These are phyloP conservation scores for Naganishia cerealis DNA, from an alignment of 1,284 basidiomycete genomes.

Conservation along the genomic window DNA sequence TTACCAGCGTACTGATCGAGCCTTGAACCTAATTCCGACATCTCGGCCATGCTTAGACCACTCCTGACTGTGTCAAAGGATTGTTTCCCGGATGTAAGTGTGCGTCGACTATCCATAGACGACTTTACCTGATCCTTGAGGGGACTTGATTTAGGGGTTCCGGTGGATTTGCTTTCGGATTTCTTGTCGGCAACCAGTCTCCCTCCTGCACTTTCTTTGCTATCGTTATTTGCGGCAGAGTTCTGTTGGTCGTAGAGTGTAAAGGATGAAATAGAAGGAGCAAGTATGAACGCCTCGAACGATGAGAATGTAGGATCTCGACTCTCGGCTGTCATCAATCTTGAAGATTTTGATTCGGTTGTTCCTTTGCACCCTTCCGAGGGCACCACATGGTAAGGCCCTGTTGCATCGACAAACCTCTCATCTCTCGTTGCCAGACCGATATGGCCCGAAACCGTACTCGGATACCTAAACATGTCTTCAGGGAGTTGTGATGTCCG, in stretches of 20 bases:
- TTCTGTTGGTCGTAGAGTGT: constrained; percentile 17
- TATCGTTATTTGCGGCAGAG: not conserved
- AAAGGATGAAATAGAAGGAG: constrained; percentile 13
- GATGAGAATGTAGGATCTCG: constrained; percentile 17
- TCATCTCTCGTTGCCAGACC: constrained; percentile 19
- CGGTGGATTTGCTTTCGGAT: not conserved
- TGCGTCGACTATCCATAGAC: constrained; percentile 15
- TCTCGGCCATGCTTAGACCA: not conserved
- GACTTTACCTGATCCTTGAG: constrained; percentile 17
- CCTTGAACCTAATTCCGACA: constrained; percentile 6
- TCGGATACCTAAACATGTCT: constrained; percentile 25
- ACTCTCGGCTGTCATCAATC: constrained; percentile 10
- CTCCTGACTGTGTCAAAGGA: constrained; percentile 22
- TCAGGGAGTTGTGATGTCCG: not conserved
- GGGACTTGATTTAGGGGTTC: constrained; percentile 6
- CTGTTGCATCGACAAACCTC: constrained; percentile 19
- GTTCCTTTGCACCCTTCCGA: constrained; percentile 1
- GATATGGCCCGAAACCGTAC: constrained; percentile 16
- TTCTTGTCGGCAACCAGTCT: not conserved
- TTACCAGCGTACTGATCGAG: not conserved
- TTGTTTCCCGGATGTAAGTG: constrained; percentile 5
- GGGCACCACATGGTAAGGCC: constrained; percentile 11
- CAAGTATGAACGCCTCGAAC: constrained; percentile 21
- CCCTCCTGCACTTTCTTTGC: not conserved
- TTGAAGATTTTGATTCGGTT: not conserved